Evolutionary conservation across 2,329 filamentous ascomycete species (phyloP).

Genomic region (Hypoxylon sp.): DNA sequence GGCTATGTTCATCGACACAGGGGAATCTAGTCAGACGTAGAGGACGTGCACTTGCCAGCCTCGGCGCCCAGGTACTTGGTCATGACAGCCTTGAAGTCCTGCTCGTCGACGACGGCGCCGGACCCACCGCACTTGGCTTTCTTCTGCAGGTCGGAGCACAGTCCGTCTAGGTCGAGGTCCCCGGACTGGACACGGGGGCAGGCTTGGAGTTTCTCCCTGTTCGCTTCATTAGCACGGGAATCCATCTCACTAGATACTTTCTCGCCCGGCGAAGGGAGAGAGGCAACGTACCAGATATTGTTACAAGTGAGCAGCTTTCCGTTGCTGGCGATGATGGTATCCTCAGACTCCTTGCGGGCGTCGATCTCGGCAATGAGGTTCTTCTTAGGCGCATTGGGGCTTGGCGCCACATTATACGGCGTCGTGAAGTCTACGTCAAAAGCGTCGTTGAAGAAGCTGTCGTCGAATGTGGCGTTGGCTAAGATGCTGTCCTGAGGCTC

Average conservation of each 20-base stretch:
- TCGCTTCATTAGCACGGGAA: conserved; percentile 55
- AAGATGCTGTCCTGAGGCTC: conserved; percentile 88
- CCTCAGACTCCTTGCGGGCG: conserved; percentile 75
- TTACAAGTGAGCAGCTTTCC: conserved; percentile 82
- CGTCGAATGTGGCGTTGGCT: conserved; percentile 76
- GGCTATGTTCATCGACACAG: conserved; percentile 11
- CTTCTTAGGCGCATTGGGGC: conserved; percentile 59
- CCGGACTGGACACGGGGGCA: conserved; percentile 90
- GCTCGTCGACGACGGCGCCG: conserved; percentile 89
- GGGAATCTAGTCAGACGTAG: neutral
- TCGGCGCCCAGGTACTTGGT: conserved; percentile 70
- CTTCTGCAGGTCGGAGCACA: conserved; percentile 92
- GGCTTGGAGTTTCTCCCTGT: conserved; percentile 88
- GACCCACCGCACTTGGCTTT: conserved; percentile 96
- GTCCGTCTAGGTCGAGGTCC: conserved; percentile 91
- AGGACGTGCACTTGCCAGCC: conserved; percentile 29
- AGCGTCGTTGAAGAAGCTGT: conserved; percentile 77
- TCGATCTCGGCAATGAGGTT: conserved; percentile 85
- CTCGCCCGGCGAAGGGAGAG: neutral
- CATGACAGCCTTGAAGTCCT: conserved; percentile 86
- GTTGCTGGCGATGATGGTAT: conserved; percentile 72
- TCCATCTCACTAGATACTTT: neutral
- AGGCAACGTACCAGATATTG: conserved; percentile 84
- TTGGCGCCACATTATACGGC: conserved; percentile 78
- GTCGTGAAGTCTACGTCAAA: conserved; percentile 85